Evolutionary conservation across 768 basidiomycete species (phyloP).

Genomic region (Mycena latifolia): DNA sequence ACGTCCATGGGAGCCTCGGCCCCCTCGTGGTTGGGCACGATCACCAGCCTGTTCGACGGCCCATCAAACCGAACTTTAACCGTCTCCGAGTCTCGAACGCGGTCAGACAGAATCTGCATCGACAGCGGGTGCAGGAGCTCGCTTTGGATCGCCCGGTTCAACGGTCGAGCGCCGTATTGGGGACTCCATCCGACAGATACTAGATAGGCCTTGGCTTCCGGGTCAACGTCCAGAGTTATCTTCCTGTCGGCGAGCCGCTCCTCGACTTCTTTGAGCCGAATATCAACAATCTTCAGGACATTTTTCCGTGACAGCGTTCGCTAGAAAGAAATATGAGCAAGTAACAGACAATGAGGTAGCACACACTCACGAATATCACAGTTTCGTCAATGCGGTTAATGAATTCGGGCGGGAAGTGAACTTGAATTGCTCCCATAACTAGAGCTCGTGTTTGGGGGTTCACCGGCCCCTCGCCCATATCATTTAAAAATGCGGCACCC

Average conservation of each 20-base stretch:
- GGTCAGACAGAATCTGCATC: constrained; percentile 84
- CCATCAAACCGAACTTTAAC: constrained; percentile 85
- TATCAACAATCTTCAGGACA: constrained; percentile 88
- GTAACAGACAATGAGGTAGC: constrained; percentile 38
- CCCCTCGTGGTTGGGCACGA: constrained; percentile 88
- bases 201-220: constrained; percentile 82
- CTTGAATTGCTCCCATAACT: constrained; percentile 85
- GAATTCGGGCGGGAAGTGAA: constrained; percentile 94
- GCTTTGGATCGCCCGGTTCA: constrained; percentile 91
- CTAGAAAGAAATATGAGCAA: constrained; percentile 51
- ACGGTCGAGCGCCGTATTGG: constrained; percentile 91
- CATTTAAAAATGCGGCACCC: constrained; percentile 82
- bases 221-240: constrained; percentile 83
- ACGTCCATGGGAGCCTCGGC: constrained; percentile 58
- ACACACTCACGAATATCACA: constrained; percentile 74
- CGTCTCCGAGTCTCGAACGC: constrained; percentile 84
- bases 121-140: constrained; percentile 95
- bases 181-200: constrained; percentile 84
- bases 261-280: constrained; percentile 89
- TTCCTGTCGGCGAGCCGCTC: constrained; percentile 83
- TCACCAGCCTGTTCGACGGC: constrained; percentile 79
- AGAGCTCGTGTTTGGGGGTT: constrained; percentile 67
- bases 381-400: constrained; percentile 92
- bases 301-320: constrained; percentile 83
- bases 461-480: constrained; percentile 80